Conservation (phyloP, 2,329 filamentous ascomycete genomes). For the Fusarium austroafricanum region DNA sequence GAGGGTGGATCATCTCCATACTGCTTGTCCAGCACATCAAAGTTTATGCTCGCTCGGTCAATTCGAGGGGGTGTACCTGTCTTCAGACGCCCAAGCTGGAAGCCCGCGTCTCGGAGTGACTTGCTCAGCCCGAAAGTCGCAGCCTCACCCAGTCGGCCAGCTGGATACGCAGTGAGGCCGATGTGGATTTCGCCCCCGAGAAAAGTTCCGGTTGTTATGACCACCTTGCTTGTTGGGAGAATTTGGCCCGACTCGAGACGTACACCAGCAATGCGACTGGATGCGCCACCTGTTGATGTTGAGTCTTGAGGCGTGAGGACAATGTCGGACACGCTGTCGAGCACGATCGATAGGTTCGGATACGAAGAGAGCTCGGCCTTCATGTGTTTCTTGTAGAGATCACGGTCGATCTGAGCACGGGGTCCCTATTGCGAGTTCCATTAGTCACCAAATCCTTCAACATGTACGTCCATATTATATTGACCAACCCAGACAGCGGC, state of each 20-base stretch:
- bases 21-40: constrained; percentile 76
- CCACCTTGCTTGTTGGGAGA: constrained; percentile 80
- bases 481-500: constrained; percentile 84
- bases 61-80: constrained; percentile 94
- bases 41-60: constrained; percentile 85
- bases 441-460: not conserved
- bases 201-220: constrained; percentile 98
- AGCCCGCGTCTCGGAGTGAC: constrained; percentile 87
- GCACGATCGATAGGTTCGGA: constrained; percentile 80
- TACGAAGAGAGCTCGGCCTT: constrained; percentile 83
- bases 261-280: constrained; percentile 84
- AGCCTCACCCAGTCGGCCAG: constrained; percentile 92
- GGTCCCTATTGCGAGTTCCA: constrained; percentile 68
- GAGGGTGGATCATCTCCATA: constrained; percentile 84
- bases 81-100: constrained; percentile 89
- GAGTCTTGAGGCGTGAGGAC: constrained; percentile 65
- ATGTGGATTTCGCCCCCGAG: constrained; percentile 97
- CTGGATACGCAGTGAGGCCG: constrained; percentile 83
- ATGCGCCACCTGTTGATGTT: constrained; percentile 53
- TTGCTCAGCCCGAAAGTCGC: constrained; percentile 94
- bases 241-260: constrained; percentile 88
- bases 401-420: constrained; percentile 92
- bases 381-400: constrained; percentile 92
- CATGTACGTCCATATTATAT: not conserved
- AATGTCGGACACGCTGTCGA: constrained; percentile 93